phyloP scores from a whole-genome alignment of 495 filamentous ascomycete genomes.

The Haplographium delicatum region DNA sequence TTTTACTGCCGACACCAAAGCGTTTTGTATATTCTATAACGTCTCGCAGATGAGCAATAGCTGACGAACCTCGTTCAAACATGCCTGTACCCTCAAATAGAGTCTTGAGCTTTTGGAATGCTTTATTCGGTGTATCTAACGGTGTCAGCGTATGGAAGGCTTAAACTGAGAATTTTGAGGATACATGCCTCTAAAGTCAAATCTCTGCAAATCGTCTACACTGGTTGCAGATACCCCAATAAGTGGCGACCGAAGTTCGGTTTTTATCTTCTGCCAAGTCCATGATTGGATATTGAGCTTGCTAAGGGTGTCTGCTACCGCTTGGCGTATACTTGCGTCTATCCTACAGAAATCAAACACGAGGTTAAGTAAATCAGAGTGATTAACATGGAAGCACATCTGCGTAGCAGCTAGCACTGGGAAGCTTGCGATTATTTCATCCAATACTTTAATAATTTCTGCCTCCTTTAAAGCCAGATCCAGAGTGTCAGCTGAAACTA shows the following conservation, averaged over 20 bases:
- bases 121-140: slow-evolving; percentile 66
- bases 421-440: slow-evolving; percentile 82
- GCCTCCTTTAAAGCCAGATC: slow-evolving; percentile 91
- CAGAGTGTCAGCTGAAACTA: slow-evolving; percentile 69
- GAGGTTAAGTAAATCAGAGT: slow-evolving; percentile 74
- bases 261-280: slow-evolving; percentile 79
- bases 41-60: slow-evolving; percentile 72
- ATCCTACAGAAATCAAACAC: slow-evolving; percentile 89
- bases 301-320: slow-evolving; percentile 78
- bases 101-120: slow-evolving; percentile 61
- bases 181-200: slow-evolving; percentile 76
- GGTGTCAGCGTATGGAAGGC: too few relatives aligned
- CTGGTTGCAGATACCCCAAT: slow-evolving; percentile 84
- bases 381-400: slow-evolving; percentile 92
- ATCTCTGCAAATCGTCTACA: slow-evolving; percentile 81
- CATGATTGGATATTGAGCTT: slow-evolving; percentile 79
- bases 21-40: slow-evolving; percentile 70
- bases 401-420: slow-evolving; percentile 62
- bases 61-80: slow-evolving; percentile 60
- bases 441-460: slow-evolving; percentile 88
- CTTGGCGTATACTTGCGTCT: slow-evolving; percentile 56
- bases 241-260: slow-evolving; percentile 72
- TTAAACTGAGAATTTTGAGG: too few relatives aligned
- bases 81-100: slow-evolving; percentile 69
- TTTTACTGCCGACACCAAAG: slow-evolving; percentile 68